These are phyloP conservation scores for Xylariaceae sp. DNA, from an alignment of 2,329 filamentous ascomycete genomes.

Conservation along the genomic window DNA sequence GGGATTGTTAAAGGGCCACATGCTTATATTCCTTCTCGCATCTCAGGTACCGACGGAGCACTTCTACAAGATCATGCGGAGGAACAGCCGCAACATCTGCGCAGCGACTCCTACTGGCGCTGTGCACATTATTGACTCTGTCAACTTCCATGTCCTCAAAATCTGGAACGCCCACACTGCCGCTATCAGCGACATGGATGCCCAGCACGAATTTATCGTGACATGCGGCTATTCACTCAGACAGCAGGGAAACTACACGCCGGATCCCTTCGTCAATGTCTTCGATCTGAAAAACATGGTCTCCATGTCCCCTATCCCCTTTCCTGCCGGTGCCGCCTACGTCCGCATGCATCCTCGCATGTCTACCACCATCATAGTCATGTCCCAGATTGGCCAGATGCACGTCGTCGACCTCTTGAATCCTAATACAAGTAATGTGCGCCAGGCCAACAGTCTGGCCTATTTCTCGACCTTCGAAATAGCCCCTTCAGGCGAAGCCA, in stretches of 20 bases:
- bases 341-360: conserved; percentile 95
- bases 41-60: conserved; percentile 61
- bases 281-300: conserved; percentile 90
- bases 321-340: conserved; percentile 85
- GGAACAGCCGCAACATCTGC: conserved; percentile 75
- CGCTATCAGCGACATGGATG: conserved; percentile 93
- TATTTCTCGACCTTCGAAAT: conserved; percentile 79
- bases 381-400: conserved; percentile 86
- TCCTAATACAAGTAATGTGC: conserved; percentile 77
- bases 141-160: conserved; percentile 72
- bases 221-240: conserved; percentile 90
- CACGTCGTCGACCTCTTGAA: conserved; percentile 96
- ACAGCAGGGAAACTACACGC: conserved; percentile 71
- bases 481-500: conserved; percentile 78
- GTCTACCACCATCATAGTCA: conserved; percentile 89
- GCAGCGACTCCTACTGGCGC: conserved; percentile 78
- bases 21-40: not conserved
- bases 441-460: conserved; percentile 71
- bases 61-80: conserved; percentile 88
- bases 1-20: not conserved
- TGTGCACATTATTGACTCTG: conserved; percentile 80
- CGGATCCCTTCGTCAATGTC: conserved; percentile 90
- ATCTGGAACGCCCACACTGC: conserved; percentile 87
- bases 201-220: conserved; percentile 88
- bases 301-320: conserved; percentile 85